Conservation (phyloP, 75 land plant genomes). For the Cupressus sempervirens region DNA sequence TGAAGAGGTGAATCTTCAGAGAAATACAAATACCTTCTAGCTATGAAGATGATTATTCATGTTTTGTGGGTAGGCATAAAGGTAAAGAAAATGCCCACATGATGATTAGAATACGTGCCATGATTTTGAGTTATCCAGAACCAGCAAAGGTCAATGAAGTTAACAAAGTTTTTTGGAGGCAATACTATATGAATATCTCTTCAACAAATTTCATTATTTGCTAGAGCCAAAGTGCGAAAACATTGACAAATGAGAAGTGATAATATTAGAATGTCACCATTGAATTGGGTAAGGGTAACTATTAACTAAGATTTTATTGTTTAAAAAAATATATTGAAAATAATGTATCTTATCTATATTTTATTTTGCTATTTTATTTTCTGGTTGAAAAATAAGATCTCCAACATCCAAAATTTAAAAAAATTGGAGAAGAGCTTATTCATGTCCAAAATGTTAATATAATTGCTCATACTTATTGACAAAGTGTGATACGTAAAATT, state of each 20-base stretch:
- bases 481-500: background rate
- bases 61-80: background rate
- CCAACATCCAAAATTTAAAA: background rate
- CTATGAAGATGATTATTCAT: background rate
- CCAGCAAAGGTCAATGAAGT: background rate
- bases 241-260: background rate
- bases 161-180: background rate
- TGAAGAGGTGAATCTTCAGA: background rate
- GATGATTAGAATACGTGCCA: background rate
- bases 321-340: too few species aligned
- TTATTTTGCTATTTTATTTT: background rate
- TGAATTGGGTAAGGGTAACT: background rate
- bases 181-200: background rate
- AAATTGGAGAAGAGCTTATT: background rate
- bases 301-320: background rate
- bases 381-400: background rate
- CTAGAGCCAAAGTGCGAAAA: background rate
- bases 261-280: background rate
- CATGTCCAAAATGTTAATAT: too few species aligned
- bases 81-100: background rate
- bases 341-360: too few species aligned
- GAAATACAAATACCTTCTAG: background rate
- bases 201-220: background rate
- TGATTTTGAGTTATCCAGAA: background rate
- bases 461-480: background rate